phyloP scores from a whole-genome alignment of 331 rosid genomes.

The Quercus phellos region DNA sequence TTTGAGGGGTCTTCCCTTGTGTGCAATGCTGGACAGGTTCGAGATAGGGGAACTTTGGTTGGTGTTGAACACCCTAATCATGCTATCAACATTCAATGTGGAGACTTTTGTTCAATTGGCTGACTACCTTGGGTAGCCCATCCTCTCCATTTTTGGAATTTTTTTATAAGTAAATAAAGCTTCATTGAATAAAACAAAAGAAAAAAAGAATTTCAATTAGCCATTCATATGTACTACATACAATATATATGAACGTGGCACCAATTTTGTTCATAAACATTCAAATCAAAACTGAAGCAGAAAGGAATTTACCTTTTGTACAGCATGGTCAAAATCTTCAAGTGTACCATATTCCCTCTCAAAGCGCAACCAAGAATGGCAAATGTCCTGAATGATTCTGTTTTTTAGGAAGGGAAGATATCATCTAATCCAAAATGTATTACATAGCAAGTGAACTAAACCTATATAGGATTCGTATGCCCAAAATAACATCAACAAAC shows the following conservation, averaged over 20 bases:
- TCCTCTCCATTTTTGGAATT: too few species aligned
- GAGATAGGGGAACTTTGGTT: too few species aligned
- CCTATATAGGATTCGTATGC: neutral
- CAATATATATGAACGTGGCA: neutral
- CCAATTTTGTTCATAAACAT: neutral
- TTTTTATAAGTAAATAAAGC: too few species aligned
- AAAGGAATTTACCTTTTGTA: conserved; percentile 57
- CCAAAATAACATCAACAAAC: neutral
- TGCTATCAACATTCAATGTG: too few species aligned
- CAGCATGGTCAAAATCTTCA: conserved; percentile 75
- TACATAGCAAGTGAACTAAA: conserved; percentile 18
- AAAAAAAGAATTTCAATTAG: neutral
- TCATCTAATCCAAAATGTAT: conserved; percentile 64
- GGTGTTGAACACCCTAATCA: too few species aligned
- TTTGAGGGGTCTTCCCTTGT: too few species aligned
- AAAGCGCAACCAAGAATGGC: conserved; percentile 81
- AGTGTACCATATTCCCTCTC: conserved; percentile 84
- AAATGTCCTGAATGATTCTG: conserved; percentile 94
- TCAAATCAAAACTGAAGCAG: conserved; percentile 7
- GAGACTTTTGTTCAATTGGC: too few species aligned
- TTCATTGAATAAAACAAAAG: too few species aligned
- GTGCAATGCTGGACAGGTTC: too few species aligned
- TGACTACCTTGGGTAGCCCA: too few species aligned
- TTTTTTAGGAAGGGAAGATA: conserved; percentile 63
- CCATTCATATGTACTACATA: neutral